A percentile compares a stretch with the other conserved stretches of the same genome.
Evolutionary conservation across 345 rosid species (phyloP).

Genomic region (Streptanthus diversifolius): DNA sequence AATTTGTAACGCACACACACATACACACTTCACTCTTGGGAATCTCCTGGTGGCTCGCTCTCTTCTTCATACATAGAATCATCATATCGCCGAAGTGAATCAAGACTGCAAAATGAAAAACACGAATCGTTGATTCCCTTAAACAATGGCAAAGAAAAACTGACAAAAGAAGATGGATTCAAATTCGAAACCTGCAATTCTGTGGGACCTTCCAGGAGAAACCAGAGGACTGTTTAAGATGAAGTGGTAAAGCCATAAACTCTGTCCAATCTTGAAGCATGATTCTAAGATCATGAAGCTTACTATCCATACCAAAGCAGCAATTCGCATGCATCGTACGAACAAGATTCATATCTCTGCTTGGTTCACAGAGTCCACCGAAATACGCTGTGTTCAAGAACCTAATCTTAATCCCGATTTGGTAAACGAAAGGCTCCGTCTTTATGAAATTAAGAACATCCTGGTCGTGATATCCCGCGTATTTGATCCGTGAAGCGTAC

Average conservation of each 20-base stretch:
- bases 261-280: conserved; percentile 80
- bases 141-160: neutral
- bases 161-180: neutral
- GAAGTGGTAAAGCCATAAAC: conserved; percentile 54
- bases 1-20: conserved; percentile 1
- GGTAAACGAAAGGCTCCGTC: conserved; percentile 41
- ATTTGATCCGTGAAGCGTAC: conserved; percentile 56
- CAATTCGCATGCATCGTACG: conserved; percentile 93
- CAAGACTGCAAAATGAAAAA: conserved; percentile 40
- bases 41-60: conserved; percentile 16
- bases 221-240: conserved; percentile 39
- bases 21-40: conserved; percentile 23
- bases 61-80: conserved; percentile 13
- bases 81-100: conserved; percentile 37
- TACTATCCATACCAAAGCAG: conserved; percentile 70
- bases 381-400: conserved; percentile 72
- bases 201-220: conserved; percentile 71
- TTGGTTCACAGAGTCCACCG: conserved; percentile 87
- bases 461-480: conserved; percentile 69
- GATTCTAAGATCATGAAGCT: conserved; percentile 69
- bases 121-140: neutral
- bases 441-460: conserved; percentile 73
- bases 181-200: conserved; percentile 61
- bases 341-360: conserved; percentile 65
- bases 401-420: conserved; percentile 56